These are phyloP conservation scores for Cochlearia excelsa DNA, from an alignment of 345 rosid species.

Conservation along the genomic window DNA sequence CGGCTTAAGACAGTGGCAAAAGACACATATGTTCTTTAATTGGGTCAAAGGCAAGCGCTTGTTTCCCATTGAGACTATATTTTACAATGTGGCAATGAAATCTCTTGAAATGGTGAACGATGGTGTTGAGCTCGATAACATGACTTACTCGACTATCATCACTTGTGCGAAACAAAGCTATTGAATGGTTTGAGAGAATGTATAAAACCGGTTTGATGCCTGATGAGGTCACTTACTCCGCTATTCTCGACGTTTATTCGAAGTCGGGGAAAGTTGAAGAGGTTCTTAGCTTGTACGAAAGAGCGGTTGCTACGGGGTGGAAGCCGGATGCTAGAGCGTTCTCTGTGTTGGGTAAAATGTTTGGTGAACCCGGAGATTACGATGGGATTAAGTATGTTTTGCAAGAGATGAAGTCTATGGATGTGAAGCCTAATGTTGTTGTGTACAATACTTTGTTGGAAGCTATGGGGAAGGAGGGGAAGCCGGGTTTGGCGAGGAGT, in stretches of 20 bases:
- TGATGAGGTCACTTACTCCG: constrained; percentile 89
- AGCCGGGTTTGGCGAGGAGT: constrained; percentile 84
- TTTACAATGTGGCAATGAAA: constrained; percentile 80
- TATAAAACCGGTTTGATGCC: constrained; percentile 92
- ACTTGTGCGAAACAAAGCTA: constrained; percentile 87
- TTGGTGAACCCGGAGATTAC: constrained; percentile 82
- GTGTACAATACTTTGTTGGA: too few relatives aligned
- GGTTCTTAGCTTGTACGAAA: constrained; percentile 81
- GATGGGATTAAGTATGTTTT: constrained; percentile 92
- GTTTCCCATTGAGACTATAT: constrained; percentile 79
- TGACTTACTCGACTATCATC: constrained; percentile 91
- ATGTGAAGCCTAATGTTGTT: constrained; percentile 79
- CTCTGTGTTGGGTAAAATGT: constrained; percentile 86
- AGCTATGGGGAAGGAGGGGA: constrained; percentile 81
- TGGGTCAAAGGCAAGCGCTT: constrained; percentile 64
- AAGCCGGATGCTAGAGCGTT: constrained; percentile 74
- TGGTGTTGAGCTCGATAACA: constrained; percentile 77
- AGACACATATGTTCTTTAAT: constrained; percentile 59
- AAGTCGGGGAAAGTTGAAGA: constrained; percentile 80
- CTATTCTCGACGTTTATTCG: constrained; percentile 77
- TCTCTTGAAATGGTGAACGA: constrained; percentile 75
- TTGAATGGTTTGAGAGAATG: constrained; percentile 94
- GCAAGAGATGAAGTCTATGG: constrained; percentile 75
- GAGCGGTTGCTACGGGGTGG: constrained; percentile 93
- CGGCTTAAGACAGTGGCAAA: constrained; percentile 67